Conservation (phyloP, 1,139 yeast species). For the Sugiyamaella xylanicola region DNA sequence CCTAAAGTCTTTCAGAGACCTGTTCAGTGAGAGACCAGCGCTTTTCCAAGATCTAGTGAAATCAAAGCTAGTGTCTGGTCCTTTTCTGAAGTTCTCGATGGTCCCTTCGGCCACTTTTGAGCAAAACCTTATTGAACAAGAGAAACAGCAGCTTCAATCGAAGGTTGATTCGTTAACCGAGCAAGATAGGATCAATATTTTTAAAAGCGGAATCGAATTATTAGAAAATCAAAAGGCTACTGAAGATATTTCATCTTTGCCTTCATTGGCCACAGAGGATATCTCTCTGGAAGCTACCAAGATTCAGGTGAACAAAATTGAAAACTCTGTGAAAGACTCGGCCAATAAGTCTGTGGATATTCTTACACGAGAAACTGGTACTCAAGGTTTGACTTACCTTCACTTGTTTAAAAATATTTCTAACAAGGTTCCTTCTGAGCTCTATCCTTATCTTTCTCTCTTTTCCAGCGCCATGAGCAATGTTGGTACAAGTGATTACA, state of each 20-base stretch:
- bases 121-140: slow-evolving; percentile 54
- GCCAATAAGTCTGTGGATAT: slow-evolving; percentile 29
- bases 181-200: slow-evolving; percentile 60
- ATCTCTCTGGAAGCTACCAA: slow-evolving; percentile 61
- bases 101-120: slow-evolving; percentile 63
- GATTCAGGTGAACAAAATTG: slow-evolving; percentile 38
- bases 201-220: slow-evolving; percentile 59
- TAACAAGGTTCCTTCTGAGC: slow-evolving; percentile 53
- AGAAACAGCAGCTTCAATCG: slow-evolving; percentile 52
- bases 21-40: slow-evolving; percentile 57
- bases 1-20: slow-evolving; percentile 60
- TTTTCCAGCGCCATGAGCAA: slow-evolving; percentile 80
- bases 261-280: slow-evolving; percentile 72
- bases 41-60: slow-evolving; percentile 58
- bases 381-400: slow-evolving; percentile 39
- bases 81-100: slow-evolving; percentile 75
- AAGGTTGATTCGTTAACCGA: slow-evolving; percentile 53
- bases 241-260: slow-evolving; percentile 78
- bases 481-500: slow-evolving; percentile 70
- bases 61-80: slow-evolving; percentile 53
- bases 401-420: slow-evolving; percentile 42
- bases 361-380: slow-evolving; percentile 41
- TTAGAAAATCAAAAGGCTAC: slow-evolving; percentile 63
- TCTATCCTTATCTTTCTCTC: slow-evolving; percentile 71
- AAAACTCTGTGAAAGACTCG: slow-evolving; percentile 8